Evolutionary conservation across 148 eudicot species (phyloP).

Genomic region (Mesembryanthemum crystallinum): DNA sequence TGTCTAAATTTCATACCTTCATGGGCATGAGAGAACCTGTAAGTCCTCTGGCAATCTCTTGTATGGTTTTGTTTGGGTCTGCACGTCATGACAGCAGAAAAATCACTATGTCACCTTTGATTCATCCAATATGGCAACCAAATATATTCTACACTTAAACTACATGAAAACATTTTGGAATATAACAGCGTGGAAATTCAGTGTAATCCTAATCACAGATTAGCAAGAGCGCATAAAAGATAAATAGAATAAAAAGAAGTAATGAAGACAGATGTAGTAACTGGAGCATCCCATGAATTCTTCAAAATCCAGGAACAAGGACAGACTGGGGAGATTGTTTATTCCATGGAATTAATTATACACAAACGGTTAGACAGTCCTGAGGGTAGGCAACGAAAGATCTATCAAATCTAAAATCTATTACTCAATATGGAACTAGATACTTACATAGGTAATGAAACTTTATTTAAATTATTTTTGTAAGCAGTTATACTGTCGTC

Average conservation of each 20-base stretch:
- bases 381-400: too few relatives aligned
- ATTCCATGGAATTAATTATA: not conserved
- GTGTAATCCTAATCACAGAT: not conserved
- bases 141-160: not conserved
- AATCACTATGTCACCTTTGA: not conserved
- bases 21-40: conserved; percentile 60
- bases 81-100: conserved; percentile 30
- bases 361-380: not conserved
- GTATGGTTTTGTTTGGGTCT: conserved; percentile 73
- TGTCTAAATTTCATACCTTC: conserved; percentile 51
- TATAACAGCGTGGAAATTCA: not conserved
- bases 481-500: not conserved
- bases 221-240: not conserved
- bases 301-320: not conserved
- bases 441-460: too few relatives aligned
- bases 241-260: not conserved
- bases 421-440: too few relatives aligned
- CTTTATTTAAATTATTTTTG: too few relatives aligned
- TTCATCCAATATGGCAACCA: not conserved
- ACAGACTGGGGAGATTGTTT: not conserved
- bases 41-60: conserved; percentile 72
- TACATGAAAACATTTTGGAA: not conserved
- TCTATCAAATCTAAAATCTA: not conserved
- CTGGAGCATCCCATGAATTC: not conserved
- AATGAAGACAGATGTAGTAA: too few relatives aligned